A percentile compares a stretch with the other conserved stretches of the same genome.
Conservation (phyloP, 2,329 filamentous ascomycete genomes). For the Xylariaceae sp. region DNA sequence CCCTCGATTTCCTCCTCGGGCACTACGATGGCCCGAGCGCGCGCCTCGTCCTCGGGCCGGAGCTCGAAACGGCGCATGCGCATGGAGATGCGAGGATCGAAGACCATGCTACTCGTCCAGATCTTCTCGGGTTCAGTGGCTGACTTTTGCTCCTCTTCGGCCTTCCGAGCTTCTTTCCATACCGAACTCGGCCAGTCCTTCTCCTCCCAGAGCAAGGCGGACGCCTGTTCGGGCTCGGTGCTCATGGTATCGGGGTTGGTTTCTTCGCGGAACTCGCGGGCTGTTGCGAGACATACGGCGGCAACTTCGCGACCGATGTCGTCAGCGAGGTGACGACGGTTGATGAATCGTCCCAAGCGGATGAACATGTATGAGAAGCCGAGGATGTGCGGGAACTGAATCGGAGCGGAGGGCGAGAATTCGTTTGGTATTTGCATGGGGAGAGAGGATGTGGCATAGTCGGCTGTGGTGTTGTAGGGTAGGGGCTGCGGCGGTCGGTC, state of each 20-base stretch:
- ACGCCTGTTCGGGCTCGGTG: slow-evolving; percentile 55
- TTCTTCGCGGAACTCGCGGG: slow-evolving; percentile 46
- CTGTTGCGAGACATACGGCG: slow-evolving; percentile 65
- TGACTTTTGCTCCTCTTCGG: slow-evolving; percentile 30
- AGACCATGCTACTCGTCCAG: slow-evolving; percentile 67
- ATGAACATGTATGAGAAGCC: slow-evolving; percentile 88
- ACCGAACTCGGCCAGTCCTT: slow-evolving; percentile 78
- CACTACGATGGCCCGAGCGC: slow-evolving; percentile 56
- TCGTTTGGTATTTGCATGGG: slow-evolving; percentile 62
- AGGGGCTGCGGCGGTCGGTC: slow-evolving; percentile 57
- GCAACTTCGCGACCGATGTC: slow-evolving; percentile 82
- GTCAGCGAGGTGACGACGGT: slow-evolving; percentile 78
- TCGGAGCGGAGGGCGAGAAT: slow-evolving; percentile 65
- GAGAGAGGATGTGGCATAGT: slow-evolving; percentile 63
- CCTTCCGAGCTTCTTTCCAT: slow-evolving; percentile 48
- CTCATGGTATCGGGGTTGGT: slow-evolving; percentile 44
- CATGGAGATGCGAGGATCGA: slow-evolving; percentile 69
- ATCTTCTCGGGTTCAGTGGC: slow-evolving; percentile 55
- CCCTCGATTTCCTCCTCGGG: slow-evolving; percentile 66
- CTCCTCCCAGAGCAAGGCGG: slow-evolving; percentile 65
- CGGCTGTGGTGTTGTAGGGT: slow-evolving; percentile 67
- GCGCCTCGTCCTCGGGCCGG: slow-evolving; percentile 61
- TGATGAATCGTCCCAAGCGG: slow-evolving; percentile 82
- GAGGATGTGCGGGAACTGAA: slow-evolving; percentile 83
- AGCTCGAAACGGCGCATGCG: slow-evolving; percentile 80